A percentile compares a stretch with the other conserved stretches of the same genome.
Evolutionary conservation across 495 filamentous ascomycete species (phyloP).

Genomic region (Podospora bellae-mahoneyi): DNA sequence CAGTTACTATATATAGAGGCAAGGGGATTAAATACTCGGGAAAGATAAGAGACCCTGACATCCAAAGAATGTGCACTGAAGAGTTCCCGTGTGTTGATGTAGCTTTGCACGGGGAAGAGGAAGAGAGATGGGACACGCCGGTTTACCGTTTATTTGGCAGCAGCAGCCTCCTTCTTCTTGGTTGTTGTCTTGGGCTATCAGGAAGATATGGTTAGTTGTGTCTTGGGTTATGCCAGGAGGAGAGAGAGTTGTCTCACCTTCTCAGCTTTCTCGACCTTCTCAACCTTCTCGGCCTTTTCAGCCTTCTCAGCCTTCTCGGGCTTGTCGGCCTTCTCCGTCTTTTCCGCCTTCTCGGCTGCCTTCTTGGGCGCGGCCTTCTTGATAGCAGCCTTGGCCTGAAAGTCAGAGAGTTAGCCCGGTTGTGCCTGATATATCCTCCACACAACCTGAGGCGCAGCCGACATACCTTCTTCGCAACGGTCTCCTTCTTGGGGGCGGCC

Average conservation of each 20-base stretch:
- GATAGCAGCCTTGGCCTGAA: conserved; percentile 46
- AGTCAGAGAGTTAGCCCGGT: neutral
- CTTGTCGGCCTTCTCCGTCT: conserved; percentile 18
- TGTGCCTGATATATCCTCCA: neutral
- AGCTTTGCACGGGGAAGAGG: neutral
- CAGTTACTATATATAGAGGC: neutral
- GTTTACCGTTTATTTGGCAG: conserved; percentile 17
- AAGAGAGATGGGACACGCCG: neutral
- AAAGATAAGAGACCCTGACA: neutral
- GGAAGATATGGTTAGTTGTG: conserved; percentile 12
- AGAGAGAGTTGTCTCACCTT: conserved; percentile 17
- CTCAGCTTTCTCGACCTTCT: conserved; percentile 23
- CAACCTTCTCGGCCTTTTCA: conserved; percentile 18
- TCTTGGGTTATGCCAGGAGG: neutral
- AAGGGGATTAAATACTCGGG: neutral
- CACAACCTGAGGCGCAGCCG: neutral
- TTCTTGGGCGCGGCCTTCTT: conserved; percentile 41
- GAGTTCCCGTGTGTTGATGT: neutral
- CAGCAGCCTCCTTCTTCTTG: conserved; percentile 40
- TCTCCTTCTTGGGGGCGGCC: conserved; percentile 47
- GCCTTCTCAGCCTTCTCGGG: conserved; percentile 22
- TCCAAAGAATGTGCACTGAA: neutral
- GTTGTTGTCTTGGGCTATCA: conserved; percentile 39
- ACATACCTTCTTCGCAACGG: conserved; percentile 48
- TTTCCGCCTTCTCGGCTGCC: conserved; percentile 25